Percentiles rank a stretch among this genome's conserved stretches.
phyloP scores from a whole-genome alignment of 2,329 filamentous ascomycete species.

The Verticillium tricorpus region DNA sequence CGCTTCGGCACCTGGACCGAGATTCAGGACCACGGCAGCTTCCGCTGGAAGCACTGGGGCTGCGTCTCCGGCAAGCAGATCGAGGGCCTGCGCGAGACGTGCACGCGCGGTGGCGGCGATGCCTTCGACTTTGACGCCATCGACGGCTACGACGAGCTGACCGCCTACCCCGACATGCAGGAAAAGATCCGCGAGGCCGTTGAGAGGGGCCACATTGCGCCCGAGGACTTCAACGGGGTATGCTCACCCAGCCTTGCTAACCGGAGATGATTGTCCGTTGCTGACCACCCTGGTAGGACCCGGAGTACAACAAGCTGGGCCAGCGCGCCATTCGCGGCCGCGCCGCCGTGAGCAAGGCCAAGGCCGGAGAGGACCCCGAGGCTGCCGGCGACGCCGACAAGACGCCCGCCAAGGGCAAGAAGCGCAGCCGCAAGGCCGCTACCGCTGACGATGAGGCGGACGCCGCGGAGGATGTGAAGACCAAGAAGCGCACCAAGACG shows the following conservation, averaged over 20 bases:
- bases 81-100: constrained; percentile 55
- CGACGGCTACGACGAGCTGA: constrained; percentile 77
- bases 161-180: constrained; percentile 55
- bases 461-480: constrained; percentile 9
- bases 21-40: constrained; percentile 57
- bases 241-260: constrained; percentile 27
- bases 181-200: constrained; percentile 71
- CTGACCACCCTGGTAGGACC: constrained; percentile 49
- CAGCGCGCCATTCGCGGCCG: constrained; percentile 56
- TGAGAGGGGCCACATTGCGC: constrained; percentile 72
- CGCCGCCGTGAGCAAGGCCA: constrained; percentile 20
- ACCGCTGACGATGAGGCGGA: constrained; percentile 11
- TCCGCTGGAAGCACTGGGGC: constrained; percentile 87
- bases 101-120: constrained; percentile 37
- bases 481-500: constrained; percentile 20
- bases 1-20: constrained; percentile 72
- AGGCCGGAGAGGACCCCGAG: constrained; percentile 15
- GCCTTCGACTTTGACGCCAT: constrained; percentile 59
- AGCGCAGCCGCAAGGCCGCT: constrained; percentile 11
- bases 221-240: constrained; percentile 87
- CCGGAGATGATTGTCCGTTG: not conserved
- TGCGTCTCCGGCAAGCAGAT: constrained; percentile 79
- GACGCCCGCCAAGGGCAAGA: constrained; percentile 11
- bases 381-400: constrained; percentile 20
- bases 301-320: constrained; percentile 67